Evolutionary conservation across 352 stramenopile genomes (phyloP).

Genomic region (Hyaloperonospora brassicae): DNA sequence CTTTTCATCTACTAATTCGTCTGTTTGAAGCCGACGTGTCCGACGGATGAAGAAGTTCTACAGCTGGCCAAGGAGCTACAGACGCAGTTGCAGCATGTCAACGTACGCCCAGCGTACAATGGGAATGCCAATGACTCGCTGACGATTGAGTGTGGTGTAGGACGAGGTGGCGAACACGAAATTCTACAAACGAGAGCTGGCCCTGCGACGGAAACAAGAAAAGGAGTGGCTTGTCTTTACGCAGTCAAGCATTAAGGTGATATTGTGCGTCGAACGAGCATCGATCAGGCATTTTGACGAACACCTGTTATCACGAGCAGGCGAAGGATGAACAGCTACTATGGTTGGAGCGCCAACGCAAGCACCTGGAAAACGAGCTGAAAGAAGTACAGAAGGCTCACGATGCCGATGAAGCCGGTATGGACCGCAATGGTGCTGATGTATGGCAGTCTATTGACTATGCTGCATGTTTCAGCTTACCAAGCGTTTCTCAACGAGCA

Average conservation of each 20-base stretch:
- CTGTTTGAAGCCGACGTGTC: conserved; percentile 23
- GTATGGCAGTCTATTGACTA: not conserved
- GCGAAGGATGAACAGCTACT: conserved; percentile 32
- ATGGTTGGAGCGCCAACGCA: conserved; percentile 35
- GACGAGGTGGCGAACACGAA: conserved; percentile 18
- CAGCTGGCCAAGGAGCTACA: conserved; percentile 16
- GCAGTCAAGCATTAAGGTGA: conserved; percentile 33
- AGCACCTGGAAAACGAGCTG: conserved; percentile 26
- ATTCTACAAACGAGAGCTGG: conserved; percentile 26
- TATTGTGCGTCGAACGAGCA: not conserved
- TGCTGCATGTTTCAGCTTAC: conserved; percentile 15
- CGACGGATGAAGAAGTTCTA: conserved; percentile 23
- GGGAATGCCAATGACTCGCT: not conserved
- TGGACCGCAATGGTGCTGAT: not conserved
- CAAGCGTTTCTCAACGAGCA: conserved; percentile 9
- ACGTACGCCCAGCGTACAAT: conserved; percentile 10
- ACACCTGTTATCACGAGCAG: conserved; percentile 7
- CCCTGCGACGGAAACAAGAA: conserved; percentile 29
- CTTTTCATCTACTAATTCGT: not conserved
- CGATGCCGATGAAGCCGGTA: conserved; percentile 24
- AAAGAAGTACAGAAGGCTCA: conserved; percentile 16
- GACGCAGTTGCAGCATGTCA: conserved; percentile 23
- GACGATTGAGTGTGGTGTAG: conserved; percentile 6
- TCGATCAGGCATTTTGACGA: conserved; percentile 2
- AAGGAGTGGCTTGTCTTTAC: conserved; percentile 24